A percentile compares a stretch with the other conserved stretches of the same genome.
phyloP scores from a whole-genome alignment of 2,329 filamentous ascomycete genomes.

The Nemania sp. region DNA sequence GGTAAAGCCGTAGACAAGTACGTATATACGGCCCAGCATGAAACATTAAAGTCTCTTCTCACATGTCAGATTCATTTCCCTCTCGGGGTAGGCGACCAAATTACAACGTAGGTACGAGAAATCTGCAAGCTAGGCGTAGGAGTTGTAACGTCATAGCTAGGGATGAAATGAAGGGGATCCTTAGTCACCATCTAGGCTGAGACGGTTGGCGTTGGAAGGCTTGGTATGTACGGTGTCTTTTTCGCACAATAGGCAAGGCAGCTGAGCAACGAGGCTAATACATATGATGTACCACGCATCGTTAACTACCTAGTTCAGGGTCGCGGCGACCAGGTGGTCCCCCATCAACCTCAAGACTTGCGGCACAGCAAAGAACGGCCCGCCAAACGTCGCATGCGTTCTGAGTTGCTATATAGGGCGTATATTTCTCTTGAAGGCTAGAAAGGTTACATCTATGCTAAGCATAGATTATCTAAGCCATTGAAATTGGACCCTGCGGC shows the following conservation, averaged over 20 bases:
- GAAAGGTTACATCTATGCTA: conserved; percentile 24
- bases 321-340: conserved; percentile 13
- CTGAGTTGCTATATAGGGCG: conserved; percentile 34
- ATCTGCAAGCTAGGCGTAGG: conserved; percentile 26
- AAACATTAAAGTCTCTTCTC: conserved; percentile 21
- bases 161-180: conserved; percentile 27
- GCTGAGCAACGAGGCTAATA: conserved; percentile 36
- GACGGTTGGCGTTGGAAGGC: conserved; percentile 25
- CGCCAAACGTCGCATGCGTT: conserved; percentile 30
- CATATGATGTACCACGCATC: conserved; percentile 19
- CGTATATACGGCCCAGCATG: conserved; percentile 26
- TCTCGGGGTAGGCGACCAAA: conserved; percentile 7
- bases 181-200: conserved; percentile 26
- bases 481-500: conserved; percentile 10
- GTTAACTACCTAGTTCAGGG: conserved; percentile 5
- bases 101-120: conserved; percentile 13
- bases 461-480: conserved; percentile 13
- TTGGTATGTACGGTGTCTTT: conserved; percentile 35
- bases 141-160: conserved; percentile 35
- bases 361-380: conserved; percentile 28
- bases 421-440: conserved; percentile 9
- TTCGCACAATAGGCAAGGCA: conserved; percentile 7
- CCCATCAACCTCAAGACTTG: conserved; percentile 28
- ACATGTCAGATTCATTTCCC: conserved; percentile 25
- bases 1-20: conserved; percentile 4